Evolutionary conservation across 1,284 basidiomycete genomes (phyloP), one percentile per base, ranked within the genome.

Genomic region (Phellopilus nigrolimitatus): DNA sequence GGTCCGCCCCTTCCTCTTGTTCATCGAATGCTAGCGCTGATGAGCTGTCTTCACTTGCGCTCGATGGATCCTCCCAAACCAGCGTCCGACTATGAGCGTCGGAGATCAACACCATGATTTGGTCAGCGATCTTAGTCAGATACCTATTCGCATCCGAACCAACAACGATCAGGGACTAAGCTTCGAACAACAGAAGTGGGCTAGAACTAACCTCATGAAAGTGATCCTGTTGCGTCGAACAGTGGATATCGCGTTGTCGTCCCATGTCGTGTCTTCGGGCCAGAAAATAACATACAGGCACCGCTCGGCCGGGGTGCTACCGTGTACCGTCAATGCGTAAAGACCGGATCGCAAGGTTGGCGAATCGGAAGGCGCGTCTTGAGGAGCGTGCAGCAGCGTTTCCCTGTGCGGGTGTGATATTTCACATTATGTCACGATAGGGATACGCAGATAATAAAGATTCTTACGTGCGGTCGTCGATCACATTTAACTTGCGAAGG

Each of bases 241-340:
- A 3, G 77, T 67, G 0, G 71, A 66, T 1, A 64, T 47, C 0
- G 74, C 71, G 27, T 68, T 64, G 60, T 81, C 77, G 25, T 76
- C 64, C 81, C 82, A 84, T 0, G 80, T 83, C 0, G 66, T 69
- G 31, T 78, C 70, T 56, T 84, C 77, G 0, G 80, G 81, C 80
- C 81, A 84, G 52, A 78, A 81, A 3, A 84, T 57, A 17, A 78
- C 69, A 51, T 73, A 78, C 1, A 75, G 39, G 21, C 67, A 61
- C 33, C 66, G 46, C 8, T 43, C 51, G 15, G 39, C 59, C 10
- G 55, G 24, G 1, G 25, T 33, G 8, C 50, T 49, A 13, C 54
- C 19, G 13, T 52, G 36, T 12, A 31, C 40, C 3, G 55, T 43
- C 2, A 59, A 43, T 2, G 59, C 58, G 50, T 82, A 82, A 8